Percentiles rank a stretch among this genome's conserved stretches.
Conservation (phyloP, 495 filamentous ascomycete species). For the Trichoderma asperelloides region DNA sequence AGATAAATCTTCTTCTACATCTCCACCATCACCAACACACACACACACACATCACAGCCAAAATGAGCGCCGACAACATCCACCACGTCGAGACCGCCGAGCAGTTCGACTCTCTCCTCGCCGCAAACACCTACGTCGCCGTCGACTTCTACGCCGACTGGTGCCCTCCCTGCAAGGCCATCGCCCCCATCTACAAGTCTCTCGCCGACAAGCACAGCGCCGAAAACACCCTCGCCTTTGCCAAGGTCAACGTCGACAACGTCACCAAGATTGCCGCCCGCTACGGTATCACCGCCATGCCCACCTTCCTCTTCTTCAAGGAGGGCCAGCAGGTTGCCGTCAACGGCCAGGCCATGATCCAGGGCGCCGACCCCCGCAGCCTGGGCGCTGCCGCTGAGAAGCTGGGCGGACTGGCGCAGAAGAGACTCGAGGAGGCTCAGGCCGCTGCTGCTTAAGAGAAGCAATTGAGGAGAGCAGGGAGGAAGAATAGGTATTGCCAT, state of each 20-base stretch:
- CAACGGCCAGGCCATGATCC: conserved; percentile 37
- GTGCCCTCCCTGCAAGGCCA: conserved; percentile 61
- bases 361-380: conserved; percentile 26
- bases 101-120: conserved; percentile 26
- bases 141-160: conserved; percentile 51
- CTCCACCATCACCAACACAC: not conserved
- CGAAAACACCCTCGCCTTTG: conserved; percentile 40
- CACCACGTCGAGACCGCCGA: conserved; percentile 20
- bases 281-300: conserved; percentile 52
- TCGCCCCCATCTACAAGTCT: conserved; percentile 48
- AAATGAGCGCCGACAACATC: conserved; percentile 5
- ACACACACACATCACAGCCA: not conserved
- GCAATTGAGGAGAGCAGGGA: not conserved
- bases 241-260: conserved; percentile 51
- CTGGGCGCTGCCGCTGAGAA: conserved; percentile 24
- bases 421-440: conserved; percentile 1
- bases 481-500: not conserved
- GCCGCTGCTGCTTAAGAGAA: not conserved
- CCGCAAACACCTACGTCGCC: conserved; percentile 31
- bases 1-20: not conserved
- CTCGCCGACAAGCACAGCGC: conserved; percentile 38
- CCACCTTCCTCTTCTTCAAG: conserved; percentile 81
- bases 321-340: conserved; percentile 48
- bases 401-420: conserved; percentile 27
- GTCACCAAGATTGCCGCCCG: conserved; percentile 35